phyloP scores from a whole-genome alignment of 2,329 filamentous ascomycete genomes.

The Colletotrichum phormii region DNA sequence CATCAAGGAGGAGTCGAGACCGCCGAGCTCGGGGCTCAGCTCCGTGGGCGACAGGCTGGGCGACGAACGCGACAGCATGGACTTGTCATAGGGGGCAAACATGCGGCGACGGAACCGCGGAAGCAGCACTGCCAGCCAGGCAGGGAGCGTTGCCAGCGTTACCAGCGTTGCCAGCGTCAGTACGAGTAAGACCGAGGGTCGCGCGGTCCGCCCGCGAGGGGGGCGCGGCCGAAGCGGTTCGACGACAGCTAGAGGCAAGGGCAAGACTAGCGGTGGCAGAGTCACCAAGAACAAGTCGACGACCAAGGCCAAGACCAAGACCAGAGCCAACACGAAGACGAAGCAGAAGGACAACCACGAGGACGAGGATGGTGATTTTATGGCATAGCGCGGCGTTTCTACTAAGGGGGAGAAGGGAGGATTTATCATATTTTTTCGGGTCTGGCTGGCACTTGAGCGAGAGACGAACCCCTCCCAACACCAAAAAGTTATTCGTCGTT shows the following conservation, averaged over 20 bases:
- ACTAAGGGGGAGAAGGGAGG: background rate
- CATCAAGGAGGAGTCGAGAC: slow-evolving; percentile 50
- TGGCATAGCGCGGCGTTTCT: slow-evolving; percentile 38
- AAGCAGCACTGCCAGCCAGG: background rate
- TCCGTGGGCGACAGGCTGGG: slow-evolving; percentile 63
- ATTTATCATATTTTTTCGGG: background rate
- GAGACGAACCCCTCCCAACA: background rate
- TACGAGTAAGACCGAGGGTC: background rate
- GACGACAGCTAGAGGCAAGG: background rate
- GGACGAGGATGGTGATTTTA: slow-evolving; percentile 11
- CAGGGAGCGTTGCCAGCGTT: no score
- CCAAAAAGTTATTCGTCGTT: background rate
- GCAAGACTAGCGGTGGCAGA: background rate
- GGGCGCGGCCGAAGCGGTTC: background rate
- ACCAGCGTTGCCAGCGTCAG: background rate
- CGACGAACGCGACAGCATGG: slow-evolving; percentile 58
- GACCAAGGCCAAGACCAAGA: background rate
- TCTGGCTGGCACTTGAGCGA: background rate
- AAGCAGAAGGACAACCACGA: background rate
- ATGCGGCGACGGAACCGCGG: background rate
- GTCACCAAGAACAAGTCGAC: background rate
- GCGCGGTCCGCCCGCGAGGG: background rate
- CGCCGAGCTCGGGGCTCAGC: slow-evolving; percentile 67
- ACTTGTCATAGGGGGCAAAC: slow-evolving; percentile 49
- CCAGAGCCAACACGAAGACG: background rate